Conservation (phyloP, 148 eudicot genomes). For the Camellia granthamiana region DNA sequence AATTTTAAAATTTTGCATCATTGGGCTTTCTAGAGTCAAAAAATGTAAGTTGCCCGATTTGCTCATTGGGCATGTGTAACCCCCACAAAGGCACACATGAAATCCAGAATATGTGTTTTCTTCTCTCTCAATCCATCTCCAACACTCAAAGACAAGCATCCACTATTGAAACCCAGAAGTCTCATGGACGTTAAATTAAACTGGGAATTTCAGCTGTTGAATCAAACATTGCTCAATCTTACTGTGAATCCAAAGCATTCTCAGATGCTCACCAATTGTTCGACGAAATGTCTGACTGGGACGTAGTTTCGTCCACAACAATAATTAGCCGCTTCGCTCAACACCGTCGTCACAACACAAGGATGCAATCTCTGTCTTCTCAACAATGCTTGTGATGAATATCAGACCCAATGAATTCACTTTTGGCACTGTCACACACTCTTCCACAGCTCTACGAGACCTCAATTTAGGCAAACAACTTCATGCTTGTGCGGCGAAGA, state of each 20-base stretch:
- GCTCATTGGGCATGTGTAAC: not conserved
- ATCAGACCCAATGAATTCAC: conserved; percentile 50
- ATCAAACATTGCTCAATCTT: not conserved
- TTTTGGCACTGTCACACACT: conserved; percentile 37
- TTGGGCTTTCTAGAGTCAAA: too few relatives aligned
- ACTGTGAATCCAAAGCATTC: not conserved
- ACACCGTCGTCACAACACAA: conserved; percentile 22
- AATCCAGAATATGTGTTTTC: conserved; percentile 9
- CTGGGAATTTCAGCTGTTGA: not conserved
- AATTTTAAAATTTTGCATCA: too few relatives aligned
- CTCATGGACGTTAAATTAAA: not conserved
- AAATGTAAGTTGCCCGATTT: too few relatives aligned
- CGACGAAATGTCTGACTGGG: conserved; percentile 39
- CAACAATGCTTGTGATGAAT: conserved; percentile 27
- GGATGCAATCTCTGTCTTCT: conserved; percentile 32
- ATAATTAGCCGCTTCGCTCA: conserved; percentile 32
- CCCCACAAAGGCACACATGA: conserved; percentile 9
- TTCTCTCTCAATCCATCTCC: not conserved
- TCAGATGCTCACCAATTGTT: conserved; percentile 27
- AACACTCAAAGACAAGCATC: conserved; percentile 7
- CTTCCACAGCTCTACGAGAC: conserved; percentile 28
- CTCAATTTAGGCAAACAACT: conserved; percentile 41
- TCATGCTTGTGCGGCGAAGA: conserved; percentile 36
- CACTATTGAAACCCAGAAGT: conserved; percentile 15
- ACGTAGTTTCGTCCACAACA: conserved; percentile 40